Base-by-base conservation (phyloP, 2,329 filamentous ascomycete genomes). In the Fusarium nematophilum region DNA sequence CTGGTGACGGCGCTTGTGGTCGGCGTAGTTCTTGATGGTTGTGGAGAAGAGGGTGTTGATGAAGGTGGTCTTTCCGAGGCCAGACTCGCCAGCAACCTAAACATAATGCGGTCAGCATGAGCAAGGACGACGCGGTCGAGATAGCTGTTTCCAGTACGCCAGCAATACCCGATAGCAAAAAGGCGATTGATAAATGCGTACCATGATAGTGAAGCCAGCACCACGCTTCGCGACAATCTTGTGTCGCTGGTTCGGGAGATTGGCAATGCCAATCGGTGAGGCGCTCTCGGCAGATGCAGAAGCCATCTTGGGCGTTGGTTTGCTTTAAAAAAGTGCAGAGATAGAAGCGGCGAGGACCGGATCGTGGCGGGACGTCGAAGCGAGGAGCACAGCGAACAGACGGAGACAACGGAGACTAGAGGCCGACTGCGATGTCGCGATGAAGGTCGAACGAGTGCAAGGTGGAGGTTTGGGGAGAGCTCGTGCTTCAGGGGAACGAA, bases 41-140 rank as follows among this genome's bases (percentile, higher is more conserved):
- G 96, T 99, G 63, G 95, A 99, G 86, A 99, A 99, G 59, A 99
- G 89, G 57, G 95, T 99, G 89, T 99, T 99, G 88, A 99, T 98
- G 82, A 99, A 99, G 73, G 95, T 99, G 21, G 96, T 99, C 88
- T 99, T 99, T 84, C 95, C 95, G 70, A 98, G 83, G 75, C 94
- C 94, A 69, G 95, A 98, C 84, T 99, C 94, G 83, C 94, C 94
- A 82, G 95, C 95, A 81, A 98, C 93, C 93, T 96, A 72, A 40
- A 58, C 38, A 53, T 38, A 36, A 59, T 57, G 21, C 31, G 49
- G 59, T 60, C 53, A 56, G 60, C 45, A 23, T 55, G 8, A 51
- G 38, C 14, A n/a, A 49, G 40, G 23, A 34, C n/a, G 9, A 48
- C 36, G 29, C 17, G 39, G 33, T 27, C 17, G 25, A 40, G 30